phyloP scores from a whole-genome alignment of 75 land plant genomes.

The Cryptomeria japonica region DNA sequence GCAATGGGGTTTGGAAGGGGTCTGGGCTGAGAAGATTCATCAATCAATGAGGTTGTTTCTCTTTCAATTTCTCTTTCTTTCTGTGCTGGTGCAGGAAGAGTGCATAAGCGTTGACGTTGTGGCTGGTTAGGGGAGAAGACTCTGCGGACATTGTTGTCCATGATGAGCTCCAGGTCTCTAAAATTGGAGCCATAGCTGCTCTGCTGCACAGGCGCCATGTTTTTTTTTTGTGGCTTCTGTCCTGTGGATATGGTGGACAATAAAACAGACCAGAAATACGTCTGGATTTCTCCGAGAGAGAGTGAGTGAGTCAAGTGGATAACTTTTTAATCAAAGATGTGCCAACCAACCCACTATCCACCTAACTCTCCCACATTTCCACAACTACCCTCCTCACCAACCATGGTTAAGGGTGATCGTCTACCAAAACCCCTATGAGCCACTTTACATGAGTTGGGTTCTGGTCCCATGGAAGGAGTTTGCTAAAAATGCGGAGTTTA shows the following conservation, averaged over 20 bases:
- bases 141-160: constrained; percentile 6
- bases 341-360: neutral
- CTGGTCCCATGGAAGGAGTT: too few species aligned
- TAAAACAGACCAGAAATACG: neutral
- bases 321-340: neutral
- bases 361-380: neutral
- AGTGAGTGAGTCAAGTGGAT: neutral
- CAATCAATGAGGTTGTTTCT: neutral
- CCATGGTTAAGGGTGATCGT: too few species aligned
- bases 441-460: too few species aligned
- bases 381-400: too few species aligned
- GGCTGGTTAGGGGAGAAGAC: neutral
- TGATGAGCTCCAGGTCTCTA: neutral
- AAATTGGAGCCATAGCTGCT: neutral
- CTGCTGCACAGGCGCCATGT: constrained; percentile 1
- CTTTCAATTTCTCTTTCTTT: neutral
- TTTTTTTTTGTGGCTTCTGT: neutral
- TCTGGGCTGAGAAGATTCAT: neutral
- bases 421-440: too few species aligned
- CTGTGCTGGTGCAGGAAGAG: neutral
- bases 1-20: neutral
- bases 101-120: neutral
- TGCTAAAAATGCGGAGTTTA: too few species aligned
- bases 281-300: neutral
- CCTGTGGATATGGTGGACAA: neutral